These are phyloP conservation scores for Claviceps fusiformis DNA, from an alignment of 2,329 filamentous ascomycete genomes.

Conservation along the genomic window DNA sequence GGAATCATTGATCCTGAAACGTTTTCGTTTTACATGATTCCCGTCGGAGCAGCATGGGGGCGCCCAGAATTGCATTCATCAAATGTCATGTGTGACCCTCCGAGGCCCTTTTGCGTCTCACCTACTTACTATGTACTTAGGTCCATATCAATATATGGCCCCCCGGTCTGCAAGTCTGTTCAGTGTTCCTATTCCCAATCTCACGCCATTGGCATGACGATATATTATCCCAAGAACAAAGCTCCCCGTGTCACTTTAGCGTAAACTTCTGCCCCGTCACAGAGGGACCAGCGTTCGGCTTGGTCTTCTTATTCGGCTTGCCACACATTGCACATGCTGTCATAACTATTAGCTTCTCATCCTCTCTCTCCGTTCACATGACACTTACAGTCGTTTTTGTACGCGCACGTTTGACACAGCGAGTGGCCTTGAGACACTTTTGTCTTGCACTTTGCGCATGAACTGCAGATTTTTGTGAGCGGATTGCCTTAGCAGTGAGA, in stretches of 20 bases:
- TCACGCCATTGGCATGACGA: no score
- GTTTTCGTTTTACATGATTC: no score
- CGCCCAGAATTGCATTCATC: no score
- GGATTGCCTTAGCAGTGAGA: neutral
- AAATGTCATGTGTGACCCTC: no score
- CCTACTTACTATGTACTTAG: no score
- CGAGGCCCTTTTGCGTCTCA: no score
- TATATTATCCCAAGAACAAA: neutral
- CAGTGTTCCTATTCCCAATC: no score
- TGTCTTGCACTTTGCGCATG: constrained; percentile 47
- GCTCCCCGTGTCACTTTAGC: constrained; percentile 30
- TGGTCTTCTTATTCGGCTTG: constrained; percentile 40
- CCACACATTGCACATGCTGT: constrained; percentile 51
- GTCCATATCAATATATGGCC: no score
- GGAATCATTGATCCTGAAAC: no score
- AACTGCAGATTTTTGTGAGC: constrained; percentile 20
- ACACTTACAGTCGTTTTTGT: constrained; percentile 43
- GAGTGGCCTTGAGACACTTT: constrained; percentile 49
- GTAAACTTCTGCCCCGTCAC: constrained; percentile 50
- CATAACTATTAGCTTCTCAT: neutral
- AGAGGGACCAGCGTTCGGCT: constrained; percentile 32
- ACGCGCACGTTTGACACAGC: constrained; percentile 49
- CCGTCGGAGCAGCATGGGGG: no score
- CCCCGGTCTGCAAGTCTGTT: no score
- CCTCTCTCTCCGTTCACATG: no score